Base-by-base conservation (phyloP, 225 moss, liverwort and hornwort species). In the Neckera pumila region DNA sequence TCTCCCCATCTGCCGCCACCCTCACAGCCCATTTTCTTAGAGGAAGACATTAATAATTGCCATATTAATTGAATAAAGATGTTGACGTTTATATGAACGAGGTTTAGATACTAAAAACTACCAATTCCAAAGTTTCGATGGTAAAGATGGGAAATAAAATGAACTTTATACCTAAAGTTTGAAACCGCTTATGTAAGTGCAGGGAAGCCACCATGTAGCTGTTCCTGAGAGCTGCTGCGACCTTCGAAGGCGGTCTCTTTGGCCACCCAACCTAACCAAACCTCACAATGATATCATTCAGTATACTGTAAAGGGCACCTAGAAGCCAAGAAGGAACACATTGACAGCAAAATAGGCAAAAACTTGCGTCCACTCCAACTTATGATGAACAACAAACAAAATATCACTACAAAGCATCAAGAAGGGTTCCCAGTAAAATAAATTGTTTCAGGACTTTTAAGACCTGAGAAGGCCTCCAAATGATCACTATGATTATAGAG, bases 141-240 rank as follows among this genome's bases (percentile, higher is more conserved):
- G 47, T 12, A 17, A 26, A 43, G 17, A 6, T 66, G n/a, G 23
- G 38, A 73, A 38, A 38, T 63, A 38, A 38, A 10, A 86, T 54
- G 53, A 65, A 17, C 15, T 30, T 22, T 4, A 38, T 79, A 89
- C 98, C 98, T 93, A 90, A 78, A 43, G 90, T 86, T 85, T 92
- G 95, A 30, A 91, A 60, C 77, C 90, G 84, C 86, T 92, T 94
- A 88, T 92, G 93, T 89, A 99, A 91, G 79, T 95, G 94, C 77
- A 99, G 84, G 54, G 97, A 95, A 36, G 99, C 99, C 84, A 99
- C 99, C 99, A 99, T 97, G 87, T 99, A 99, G 92, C 99, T 99
- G 89, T 99, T 99, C 86, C 96, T 94, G 56, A 99, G 91, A 67
- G 99, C 99, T 76, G 99, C 96, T 86, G 96, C 97, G 54, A 99